These are phyloP conservation scores for Alnus glutinosa DNA, from an alignment of 306 rosid species.

Conservation along the genomic window DNA sequence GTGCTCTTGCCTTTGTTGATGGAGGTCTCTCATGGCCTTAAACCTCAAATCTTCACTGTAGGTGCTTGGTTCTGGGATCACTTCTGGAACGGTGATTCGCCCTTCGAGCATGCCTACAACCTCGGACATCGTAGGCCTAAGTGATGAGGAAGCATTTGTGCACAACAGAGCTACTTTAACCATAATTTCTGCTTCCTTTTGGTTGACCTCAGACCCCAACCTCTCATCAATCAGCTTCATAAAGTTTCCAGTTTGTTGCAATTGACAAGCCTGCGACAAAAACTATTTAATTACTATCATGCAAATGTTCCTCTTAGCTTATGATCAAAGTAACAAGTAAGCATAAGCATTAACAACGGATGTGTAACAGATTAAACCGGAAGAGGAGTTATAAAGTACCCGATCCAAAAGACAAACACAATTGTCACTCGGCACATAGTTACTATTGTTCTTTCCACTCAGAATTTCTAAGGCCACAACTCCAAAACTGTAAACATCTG, in stretches of 20 bases:
- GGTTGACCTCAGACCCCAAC: slow-evolving; percentile 39
- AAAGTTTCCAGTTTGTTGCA: slow-evolving; percentile 48
- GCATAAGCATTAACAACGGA: not conserved
- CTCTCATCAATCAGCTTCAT: slow-evolving; percentile 60
- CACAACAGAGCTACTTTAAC: slow-evolving; percentile 60
- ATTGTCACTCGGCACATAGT: slow-evolving; percentile 42
- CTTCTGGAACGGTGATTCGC: slow-evolving; percentile 40
- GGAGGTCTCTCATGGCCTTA: slow-evolving; percentile 74
- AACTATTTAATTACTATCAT: not conserved
- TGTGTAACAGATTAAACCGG: not conserved
- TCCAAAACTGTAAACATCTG: slow-evolving; percentile 80
- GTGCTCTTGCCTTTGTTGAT: slow-evolving; percentile 26
- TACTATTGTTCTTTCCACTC: slow-evolving; percentile 64
- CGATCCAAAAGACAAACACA: slow-evolving; percentile 67
- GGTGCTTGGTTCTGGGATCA: slow-evolving; percentile 45
- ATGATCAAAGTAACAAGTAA: not conserved
- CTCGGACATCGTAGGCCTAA: slow-evolving; percentile 73
- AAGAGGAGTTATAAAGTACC: slow-evolving; percentile 37
- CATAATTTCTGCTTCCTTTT: slow-evolving; percentile 53
- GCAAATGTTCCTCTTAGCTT: not conserved
- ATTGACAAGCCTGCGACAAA: slow-evolving; percentile 59
- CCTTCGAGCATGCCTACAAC: slow-evolving; percentile 75
- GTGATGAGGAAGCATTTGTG: slow-evolving; percentile 57
- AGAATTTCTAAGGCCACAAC: slow-evolving; percentile 65
- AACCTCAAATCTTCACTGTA: slow-evolving; percentile 60